Evolutionary conservation across 192 early-diverging fungal species (phyloP).

Genomic region (Coemansia sp.): DNA sequence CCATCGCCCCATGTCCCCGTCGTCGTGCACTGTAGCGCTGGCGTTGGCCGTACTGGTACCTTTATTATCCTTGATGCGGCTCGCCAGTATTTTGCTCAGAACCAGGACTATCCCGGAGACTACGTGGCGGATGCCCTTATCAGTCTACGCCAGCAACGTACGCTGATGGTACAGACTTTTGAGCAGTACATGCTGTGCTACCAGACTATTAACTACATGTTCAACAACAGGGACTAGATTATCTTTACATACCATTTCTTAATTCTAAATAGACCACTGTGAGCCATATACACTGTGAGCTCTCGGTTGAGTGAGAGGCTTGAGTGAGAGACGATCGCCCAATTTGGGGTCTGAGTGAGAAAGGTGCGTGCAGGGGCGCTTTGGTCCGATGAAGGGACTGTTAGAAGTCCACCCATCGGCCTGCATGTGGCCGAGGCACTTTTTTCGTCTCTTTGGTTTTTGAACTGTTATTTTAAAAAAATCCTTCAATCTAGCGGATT

Average conservation of each 20-base stretch:
- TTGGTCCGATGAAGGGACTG: no score
- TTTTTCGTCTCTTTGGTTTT: no score
- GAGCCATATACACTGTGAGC: neutral
- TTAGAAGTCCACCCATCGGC: neutral
- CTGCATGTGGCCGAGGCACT: no score
- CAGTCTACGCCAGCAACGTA: constrained; percentile 72
- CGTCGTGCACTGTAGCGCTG: constrained; percentile 59
- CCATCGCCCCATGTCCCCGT: constrained; percentile 30
- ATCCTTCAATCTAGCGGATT: neutral
- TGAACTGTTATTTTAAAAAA: no score
- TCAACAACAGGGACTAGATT: constrained; percentile 16
- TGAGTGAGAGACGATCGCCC: constrained; percentile 2
- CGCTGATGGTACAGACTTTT: constrained; percentile 81
- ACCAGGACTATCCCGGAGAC: constrained; percentile 59
- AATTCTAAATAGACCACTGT: neutral
- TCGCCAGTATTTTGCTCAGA: constrained; percentile 20
- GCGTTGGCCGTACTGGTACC: constrained; percentile 55
- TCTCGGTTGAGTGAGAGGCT: neutral
- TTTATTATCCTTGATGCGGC: constrained; percentile 54
- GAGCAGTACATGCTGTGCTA: constrained; percentile 82
- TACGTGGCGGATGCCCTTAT: constrained; percentile 63
- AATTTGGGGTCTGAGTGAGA: neutral
- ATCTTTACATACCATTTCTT: neutral
- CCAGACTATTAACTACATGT: constrained; percentile 58
- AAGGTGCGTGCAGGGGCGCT: neutral